A percentile compares a stretch with the other conserved stretches of the same genome.
Conservation (phyloP, 495 filamentous ascomycete species). For the Aspergillus mulundensis region DNA sequence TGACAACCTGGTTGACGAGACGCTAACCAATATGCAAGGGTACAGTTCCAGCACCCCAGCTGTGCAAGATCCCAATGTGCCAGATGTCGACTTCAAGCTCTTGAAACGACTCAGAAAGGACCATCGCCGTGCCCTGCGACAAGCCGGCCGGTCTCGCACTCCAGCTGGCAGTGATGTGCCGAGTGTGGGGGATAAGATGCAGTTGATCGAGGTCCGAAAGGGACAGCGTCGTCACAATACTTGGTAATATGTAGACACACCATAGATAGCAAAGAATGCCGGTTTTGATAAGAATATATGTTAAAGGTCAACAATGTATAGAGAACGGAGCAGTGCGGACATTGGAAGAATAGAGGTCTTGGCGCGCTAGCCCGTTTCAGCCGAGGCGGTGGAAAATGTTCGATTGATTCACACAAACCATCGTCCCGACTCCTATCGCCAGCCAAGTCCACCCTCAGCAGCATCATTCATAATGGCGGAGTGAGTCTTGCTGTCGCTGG, state of each 20-base stretch:
- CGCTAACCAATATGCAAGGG: too few species aligned
- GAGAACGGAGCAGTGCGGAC: too few species aligned
- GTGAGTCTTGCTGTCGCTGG: constrained; percentile 20
- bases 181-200: not conserved
- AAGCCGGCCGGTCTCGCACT: not conserved
- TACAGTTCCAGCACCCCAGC: not conserved
- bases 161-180: not conserved
- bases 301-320: too few species aligned
- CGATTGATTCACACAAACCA: constrained; percentile 46
- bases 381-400: constrained; percentile 31
- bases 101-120: not conserved
- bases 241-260: too few species aligned
- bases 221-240: too few species aligned
- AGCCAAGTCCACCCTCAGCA: constrained; percentile 18
- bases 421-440: constrained; percentile 25
- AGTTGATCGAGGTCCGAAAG: not conserved
- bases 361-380: constrained; percentile 25
- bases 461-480: constrained; percentile 43
- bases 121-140: not conserved
- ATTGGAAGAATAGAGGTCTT: constrained; percentile 18
- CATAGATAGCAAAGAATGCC: too few species aligned
- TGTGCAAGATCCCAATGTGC: not conserved
- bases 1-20: not conserved
- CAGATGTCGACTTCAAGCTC: not conserved
- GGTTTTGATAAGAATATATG: too few species aligned